phyloP scores from a whole-genome alignment of 495 filamentous ascomycete genomes.

The Neurospora sp. region DNA sequence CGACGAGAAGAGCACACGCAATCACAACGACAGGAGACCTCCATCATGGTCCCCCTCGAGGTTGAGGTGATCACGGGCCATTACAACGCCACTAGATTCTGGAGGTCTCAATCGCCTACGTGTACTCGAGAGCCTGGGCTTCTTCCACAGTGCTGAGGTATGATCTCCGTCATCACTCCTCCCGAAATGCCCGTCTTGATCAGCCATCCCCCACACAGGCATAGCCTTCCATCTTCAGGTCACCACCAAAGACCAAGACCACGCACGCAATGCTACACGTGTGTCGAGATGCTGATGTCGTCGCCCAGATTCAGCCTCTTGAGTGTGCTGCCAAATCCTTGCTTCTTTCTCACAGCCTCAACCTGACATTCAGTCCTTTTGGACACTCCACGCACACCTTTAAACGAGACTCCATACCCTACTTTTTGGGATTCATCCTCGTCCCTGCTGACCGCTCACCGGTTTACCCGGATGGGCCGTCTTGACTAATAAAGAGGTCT shows the following conservation, averaged over 20 bases:
- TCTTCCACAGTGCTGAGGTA: neutral
- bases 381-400: neutral
- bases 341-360: neutral
- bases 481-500: neutral
- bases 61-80: neutral
- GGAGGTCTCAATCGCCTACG: neutral
- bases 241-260: neutral
- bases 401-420: neutral
- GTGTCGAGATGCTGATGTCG: neutral
- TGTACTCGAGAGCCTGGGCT: neutral
- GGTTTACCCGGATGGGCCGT: neutral
- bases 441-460: neutral
- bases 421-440: neutral
- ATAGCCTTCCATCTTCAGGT: neutral
- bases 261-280: neutral
- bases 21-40: neutral
- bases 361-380: neutral
- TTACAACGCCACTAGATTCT: neutral
- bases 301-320: neutral
- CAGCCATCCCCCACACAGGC: neutral
- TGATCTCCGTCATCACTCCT: neutral
- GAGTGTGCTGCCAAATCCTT: neutral
- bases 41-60: neutral
- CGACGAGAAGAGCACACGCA: neutral
- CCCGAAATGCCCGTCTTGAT: neutral